Conservation (phyloP, 2,329 filamentous ascomycete genomes). For the Colletotrichum ledebouriae region DNA sequence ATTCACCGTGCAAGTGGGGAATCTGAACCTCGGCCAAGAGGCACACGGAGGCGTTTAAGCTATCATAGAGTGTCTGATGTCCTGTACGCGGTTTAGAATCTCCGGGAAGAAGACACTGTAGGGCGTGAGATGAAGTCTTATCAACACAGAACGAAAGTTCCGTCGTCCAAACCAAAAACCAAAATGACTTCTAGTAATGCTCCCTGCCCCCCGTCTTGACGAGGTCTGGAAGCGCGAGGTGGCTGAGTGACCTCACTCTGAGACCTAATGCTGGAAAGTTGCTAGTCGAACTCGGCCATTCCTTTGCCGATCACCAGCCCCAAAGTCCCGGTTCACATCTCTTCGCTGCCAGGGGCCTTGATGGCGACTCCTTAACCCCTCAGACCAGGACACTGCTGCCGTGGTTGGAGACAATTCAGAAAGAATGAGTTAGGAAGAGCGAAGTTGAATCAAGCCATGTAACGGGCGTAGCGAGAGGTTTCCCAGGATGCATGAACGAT, state of each 20-base stretch:
- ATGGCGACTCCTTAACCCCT: no score
- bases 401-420: not conserved
- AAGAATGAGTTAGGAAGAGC: not conserved
- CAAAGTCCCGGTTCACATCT: constrained; percentile 8
- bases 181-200: not conserved
- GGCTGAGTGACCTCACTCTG: constrained; percentile 34
- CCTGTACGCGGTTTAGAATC: constrained; percentile 13
- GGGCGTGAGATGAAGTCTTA: constrained; percentile 1
- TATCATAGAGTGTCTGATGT: constrained; percentile 20
- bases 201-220: not conserved
- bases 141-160: not conserved
- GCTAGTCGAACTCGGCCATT: constrained; percentile 34
- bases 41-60: constrained; percentile 19
- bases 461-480: not conserved
- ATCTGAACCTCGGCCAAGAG: constrained; percentile 30
- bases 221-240: constrained; percentile 11
- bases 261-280: constrained; percentile 27
- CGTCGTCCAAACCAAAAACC: not conserved
- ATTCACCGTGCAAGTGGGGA: not conserved
- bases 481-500: constrained; percentile 17
- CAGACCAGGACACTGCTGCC: not conserved
- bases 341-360: not conserved
- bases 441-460: not conserved
- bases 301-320: constrained; percentile 35
- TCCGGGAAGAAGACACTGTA: not conserved